phyloP scores from a whole-genome alignment of 192 early-diverging fungal genomes.

The Chytriomyces sp. region DNA sequence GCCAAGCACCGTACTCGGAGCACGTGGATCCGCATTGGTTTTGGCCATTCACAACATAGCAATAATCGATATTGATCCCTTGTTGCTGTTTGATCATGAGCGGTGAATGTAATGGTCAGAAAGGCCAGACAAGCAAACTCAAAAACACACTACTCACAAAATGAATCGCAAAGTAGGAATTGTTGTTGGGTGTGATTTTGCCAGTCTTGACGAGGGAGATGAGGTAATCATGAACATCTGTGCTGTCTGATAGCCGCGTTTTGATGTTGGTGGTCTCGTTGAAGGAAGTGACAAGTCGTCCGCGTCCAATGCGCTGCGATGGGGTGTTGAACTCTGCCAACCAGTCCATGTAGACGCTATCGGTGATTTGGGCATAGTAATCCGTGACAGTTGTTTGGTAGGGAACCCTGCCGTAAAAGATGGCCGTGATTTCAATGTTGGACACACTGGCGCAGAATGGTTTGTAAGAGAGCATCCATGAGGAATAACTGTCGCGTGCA shows the following conservation, averaged over 20 bases:
- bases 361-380: slow-evolving; percentile 22
- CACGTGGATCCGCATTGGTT: slow-evolving; percentile 4
- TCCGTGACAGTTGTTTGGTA: background rate
- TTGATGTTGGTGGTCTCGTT: slow-evolving; percentile 15
- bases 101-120: background rate
- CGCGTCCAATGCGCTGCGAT: slow-evolving; percentile 25
- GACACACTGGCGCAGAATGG: background rate
- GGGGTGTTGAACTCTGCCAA: slow-evolving; percentile 36
- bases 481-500: no score
- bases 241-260: slow-evolving; percentile 2
- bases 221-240: slow-evolving; percentile 14
- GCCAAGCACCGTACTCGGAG: slow-evolving; percentile 37
- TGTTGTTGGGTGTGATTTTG: slow-evolving; percentile 31
- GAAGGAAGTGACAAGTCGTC: slow-evolving; percentile 11
- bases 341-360: slow-evolving; percentile 22
- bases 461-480: no score
- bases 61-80: background rate
- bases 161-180: slow-evolving; percentile 43
- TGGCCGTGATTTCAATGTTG: slow-evolving; percentile 32
- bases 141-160: slow-evolving; percentile 20
- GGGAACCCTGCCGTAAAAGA: slow-evolving; percentile 28
- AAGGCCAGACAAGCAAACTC: background rate
- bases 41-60: slow-evolving; percentile 6
- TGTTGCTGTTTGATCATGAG: slow-evolving; percentile 7
- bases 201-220: slow-evolving; percentile 19